Evolutionary conservation across 768 basidiomycete genomes (phyloP).

Genomic region (Tricholomella constricta): DNA sequence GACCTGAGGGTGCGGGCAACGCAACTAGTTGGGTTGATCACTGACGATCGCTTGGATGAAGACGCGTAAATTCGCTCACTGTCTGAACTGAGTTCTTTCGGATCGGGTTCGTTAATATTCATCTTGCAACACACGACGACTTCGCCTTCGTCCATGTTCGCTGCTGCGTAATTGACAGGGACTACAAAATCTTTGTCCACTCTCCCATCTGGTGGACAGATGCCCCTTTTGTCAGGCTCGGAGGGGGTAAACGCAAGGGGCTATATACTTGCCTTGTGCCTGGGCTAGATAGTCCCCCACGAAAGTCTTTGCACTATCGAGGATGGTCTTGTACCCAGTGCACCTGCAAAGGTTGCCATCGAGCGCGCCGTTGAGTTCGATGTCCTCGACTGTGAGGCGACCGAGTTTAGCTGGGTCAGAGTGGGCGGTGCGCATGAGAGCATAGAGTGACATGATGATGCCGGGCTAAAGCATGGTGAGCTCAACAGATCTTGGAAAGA

Average conservation of each 20-base stretch:
- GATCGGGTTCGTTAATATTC: background rate
- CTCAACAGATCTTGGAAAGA: too few relatives aligned
- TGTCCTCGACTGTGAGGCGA: conserved; percentile 14
- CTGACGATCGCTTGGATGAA: background rate
- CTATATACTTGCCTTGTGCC: conserved; percentile 4
- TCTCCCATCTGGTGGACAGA: background rate
- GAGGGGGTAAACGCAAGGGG: background rate
- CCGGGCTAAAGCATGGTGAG: conserved; percentile 9
- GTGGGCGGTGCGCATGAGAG: conserved; percentile 16
- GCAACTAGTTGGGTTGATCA: too few relatives aligned
- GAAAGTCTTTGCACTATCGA: conserved; percentile 19
- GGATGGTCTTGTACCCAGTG: conserved; percentile 18
- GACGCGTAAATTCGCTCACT: background rate
- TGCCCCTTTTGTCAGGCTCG: background rate
- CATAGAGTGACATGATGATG: conserved; percentile 18
- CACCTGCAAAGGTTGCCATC: conserved; percentile 19
- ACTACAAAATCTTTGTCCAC: conserved; percentile 8
- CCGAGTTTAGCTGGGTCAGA: conserved; percentile 18
- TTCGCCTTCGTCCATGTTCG: conserved; percentile 16
- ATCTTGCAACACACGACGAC: conserved; percentile 7
- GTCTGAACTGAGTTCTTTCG: background rate
- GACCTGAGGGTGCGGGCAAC: too few relatives aligned
- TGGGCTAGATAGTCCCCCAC: conserved; percentile 16
- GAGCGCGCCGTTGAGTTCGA: conserved; percentile 18
- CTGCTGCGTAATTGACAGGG: conserved; percentile 15